Conservation (phyloP, 208 protist species). For the Acanthamoeba lenticulata region DNA sequence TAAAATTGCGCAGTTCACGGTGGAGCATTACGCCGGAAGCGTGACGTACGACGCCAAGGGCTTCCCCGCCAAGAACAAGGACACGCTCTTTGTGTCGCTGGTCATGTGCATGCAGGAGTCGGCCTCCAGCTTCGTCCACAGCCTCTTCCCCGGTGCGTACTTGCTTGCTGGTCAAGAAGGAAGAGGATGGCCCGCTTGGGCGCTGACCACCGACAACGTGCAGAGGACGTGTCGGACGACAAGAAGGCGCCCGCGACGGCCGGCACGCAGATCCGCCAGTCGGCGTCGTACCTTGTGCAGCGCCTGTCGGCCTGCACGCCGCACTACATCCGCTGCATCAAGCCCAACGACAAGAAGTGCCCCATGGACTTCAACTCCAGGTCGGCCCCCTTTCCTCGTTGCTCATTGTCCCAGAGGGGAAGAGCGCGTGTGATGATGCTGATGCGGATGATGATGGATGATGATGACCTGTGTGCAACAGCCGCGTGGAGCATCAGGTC, state of each 20-base stretch:
- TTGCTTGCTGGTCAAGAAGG: background rate
- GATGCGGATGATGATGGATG: too few relatives aligned
- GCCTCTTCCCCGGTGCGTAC: slow-evolving; percentile 44
- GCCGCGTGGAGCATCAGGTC: slow-evolving; percentile 91
- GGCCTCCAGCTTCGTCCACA: background rate
- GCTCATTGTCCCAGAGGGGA: too few relatives aligned
- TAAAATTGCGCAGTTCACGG: slow-evolving; percentile 75
- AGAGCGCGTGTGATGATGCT: too few relatives aligned
- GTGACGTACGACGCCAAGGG: slow-evolving; percentile 84
- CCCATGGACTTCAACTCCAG: slow-evolving; percentile 88
- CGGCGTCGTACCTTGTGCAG: slow-evolving; percentile 76
- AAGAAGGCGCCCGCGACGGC: slow-evolving; percentile 46
- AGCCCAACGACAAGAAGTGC: slow-evolving; percentile 93
- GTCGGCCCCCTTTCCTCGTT: too few relatives aligned
- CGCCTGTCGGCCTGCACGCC: slow-evolving; percentile 91
- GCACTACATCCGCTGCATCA: too few relatives aligned
- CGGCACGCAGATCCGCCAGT: slow-evolving; percentile 71
- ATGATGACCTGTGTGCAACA: too few relatives aligned
- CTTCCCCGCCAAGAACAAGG: slow-evolving; percentile 95
- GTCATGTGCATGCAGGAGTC: slow-evolving; percentile 21
- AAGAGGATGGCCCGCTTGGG: slow-evolving; percentile 4
- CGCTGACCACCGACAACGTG: slow-evolving; percentile 28
- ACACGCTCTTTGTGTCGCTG: slow-evolving; percentile 87
- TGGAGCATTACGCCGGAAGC: slow-evolving; percentile 96
- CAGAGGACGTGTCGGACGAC: slow-evolving; percentile 21